Base-by-base conservation (phyloP, 1,284 basidiomycete species). In the Fomitopsis pinicola region DNA sequence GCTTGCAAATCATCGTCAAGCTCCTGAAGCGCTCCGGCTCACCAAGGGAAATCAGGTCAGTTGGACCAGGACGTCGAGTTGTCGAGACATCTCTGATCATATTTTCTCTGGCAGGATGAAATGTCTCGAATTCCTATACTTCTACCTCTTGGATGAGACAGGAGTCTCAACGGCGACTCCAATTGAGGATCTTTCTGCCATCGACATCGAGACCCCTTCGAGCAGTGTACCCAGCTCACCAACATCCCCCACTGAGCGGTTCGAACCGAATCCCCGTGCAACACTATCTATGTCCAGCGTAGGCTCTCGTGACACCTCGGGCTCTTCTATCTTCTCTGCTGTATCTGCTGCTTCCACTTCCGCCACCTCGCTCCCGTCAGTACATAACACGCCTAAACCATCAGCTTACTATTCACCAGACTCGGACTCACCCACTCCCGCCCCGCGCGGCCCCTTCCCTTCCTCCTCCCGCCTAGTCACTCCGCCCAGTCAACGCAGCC, bases 101-200 rank as follows among this genome's bases (percentile, higher is more conserved):
- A 22, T 10, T 1, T n/a, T 50, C 3, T 12, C 14, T 30, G 3
- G 4, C 60, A 95, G 94, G 67, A 95, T 96, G 89, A 95, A 96
- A 77, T 95, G 92, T 66, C 80, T 96, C 28, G 94, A 96, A 71
- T 94, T 96, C 68, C 76, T 97, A 5, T 95, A 95, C 73, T 96
- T 95, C 72, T 97, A 96, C 72, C 81, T 97, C 5, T 78, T 95
- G 57, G 94, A 95, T 62, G 94, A 96, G 72, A 69, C 69, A 42
- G 35, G 68, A 59, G 50, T 61, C n/a, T 62, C 56, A 42, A 54
- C 56, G 42, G 61, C 61, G 10, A 38, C 40, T 7, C n/a, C 55
- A 44, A 30, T 55, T 55, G 55, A 59, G 17, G 52, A 19, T 3
- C 17, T 40, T 38, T 12, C 52, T 3, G n/a, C 5, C n/a, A 1